phyloP scores from a whole-genome alignment of 129 eudicot species.

The Pseudognaphalium luteoalbum region DNA sequence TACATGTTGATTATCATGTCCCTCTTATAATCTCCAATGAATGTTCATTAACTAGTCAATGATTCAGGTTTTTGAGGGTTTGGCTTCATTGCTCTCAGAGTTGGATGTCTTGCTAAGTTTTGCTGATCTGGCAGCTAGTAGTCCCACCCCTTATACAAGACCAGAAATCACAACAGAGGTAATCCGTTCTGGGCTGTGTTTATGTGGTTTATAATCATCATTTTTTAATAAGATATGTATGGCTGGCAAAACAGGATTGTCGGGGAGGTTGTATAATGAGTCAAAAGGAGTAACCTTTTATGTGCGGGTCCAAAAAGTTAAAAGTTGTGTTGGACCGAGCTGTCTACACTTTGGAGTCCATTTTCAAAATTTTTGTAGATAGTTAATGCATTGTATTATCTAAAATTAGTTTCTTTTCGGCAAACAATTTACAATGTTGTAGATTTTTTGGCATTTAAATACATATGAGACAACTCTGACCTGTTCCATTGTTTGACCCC shows the following conservation, averaged over 20 bases:
- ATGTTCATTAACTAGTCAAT: conserved; percentile 2
- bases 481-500: neutral
- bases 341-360: neutral
- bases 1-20: neutral
- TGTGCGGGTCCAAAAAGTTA: neutral
- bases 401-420: neutral
- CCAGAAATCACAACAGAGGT: conserved; percentile 80
- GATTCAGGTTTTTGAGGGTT: conserved; percentile 77
- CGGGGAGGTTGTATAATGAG: neutral
- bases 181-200: conserved; percentile 23
- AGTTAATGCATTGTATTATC: neutral
- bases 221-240: neutral
- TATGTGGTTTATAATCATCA: conserved; percentile 4
- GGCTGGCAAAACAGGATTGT: neutral
- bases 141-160: conserved; percentile 84
- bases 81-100: conserved; percentile 75
- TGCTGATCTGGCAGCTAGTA: conserved; percentile 93
- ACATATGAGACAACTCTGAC: neutral
- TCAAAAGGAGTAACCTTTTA: neutral
- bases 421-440: neutral
- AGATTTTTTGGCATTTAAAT: neutral
- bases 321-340: neutral
- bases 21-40: neutral
- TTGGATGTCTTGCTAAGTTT: conserved; percentile 94
- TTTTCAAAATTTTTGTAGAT: neutral